Base-by-base conservation (phyloP, 768 basidiomycete species). In the Collybia sp. region DNA sequence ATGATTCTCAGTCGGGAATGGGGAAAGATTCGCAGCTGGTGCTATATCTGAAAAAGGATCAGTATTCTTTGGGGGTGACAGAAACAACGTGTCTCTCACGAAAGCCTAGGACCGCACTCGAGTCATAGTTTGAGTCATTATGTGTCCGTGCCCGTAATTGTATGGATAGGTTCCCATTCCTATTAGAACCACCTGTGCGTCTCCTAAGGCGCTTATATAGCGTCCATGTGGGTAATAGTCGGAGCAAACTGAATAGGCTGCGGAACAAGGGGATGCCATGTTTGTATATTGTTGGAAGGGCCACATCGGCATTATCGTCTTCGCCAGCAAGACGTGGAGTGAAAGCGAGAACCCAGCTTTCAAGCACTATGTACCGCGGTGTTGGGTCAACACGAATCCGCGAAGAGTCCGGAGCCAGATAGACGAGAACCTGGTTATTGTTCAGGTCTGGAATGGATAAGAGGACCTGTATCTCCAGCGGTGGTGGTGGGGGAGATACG, bases 211-310 rank as follows among this genome's bases (percentile, higher is more conserved):
- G 79, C 58, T 77, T 82, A 62, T 76, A 76, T 42, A 85, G 74
- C 60, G 77, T 83, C 87, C 88, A 92, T 0, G 84, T 71, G 13
- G 89, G 89, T 3, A 90, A 73, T 18, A 88, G 72, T 44, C 87
- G 76, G 39, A 91, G 71, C 36, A 91, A 63, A 43, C 80, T 83
- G 70, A 70, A 92, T 5, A 88, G 58, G 58, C 85, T 87, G 42
- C 89, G 76, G 68, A 91, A 92, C 15, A 90, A 74, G 30, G 85
- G 76, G 56, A 92, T 91, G 31, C 84, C 81, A 54, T 90, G 83
- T 63, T 92, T 92, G 75, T 92, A 92, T 44, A 89, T 83, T 11
- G 83, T 85, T 0, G 88, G 75, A 31, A 84, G 79, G 12, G 82
- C 77, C 33, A 85, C 71, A 48, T 85, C 83, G 41, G 63, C 53